Conservation (phyloP, 2,329 filamentous ascomycete species). For the Aspergillus caelatus region DNA sequence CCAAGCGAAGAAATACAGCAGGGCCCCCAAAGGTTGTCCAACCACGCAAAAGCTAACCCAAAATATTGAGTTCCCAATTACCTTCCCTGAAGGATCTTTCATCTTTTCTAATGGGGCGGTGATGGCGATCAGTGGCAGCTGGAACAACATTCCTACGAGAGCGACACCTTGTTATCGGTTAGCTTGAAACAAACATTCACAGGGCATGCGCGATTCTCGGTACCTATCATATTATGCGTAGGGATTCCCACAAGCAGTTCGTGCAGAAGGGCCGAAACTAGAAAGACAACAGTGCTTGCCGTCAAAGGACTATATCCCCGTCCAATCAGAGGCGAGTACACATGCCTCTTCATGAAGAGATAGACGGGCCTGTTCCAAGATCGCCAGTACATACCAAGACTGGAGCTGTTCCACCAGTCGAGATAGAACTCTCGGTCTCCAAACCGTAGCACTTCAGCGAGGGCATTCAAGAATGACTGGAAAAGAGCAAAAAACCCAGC, state of each 20-base stretch:
- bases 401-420: conserved; percentile 96
- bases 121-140: conserved; percentile 82
- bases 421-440: conserved; percentile 94
- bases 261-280: conserved; percentile 85
- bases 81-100: conserved; percentile 71
- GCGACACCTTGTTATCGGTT: conserved; percentile 68
- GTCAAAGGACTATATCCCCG: conserved; percentile 73
- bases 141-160: conserved; percentile 90
- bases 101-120: conserved; percentile 80
- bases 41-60: conserved; percentile 96
- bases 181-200: conserved; percentile 5
- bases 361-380: conserved; percentile 98
- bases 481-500: conserved; percentile 97
- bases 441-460: conserved; percentile 87
- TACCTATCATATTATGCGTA: conserved; percentile 89
- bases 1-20: conserved; percentile 98
- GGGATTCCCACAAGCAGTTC: conserved; percentile 92
- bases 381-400: conserved; percentile 86
- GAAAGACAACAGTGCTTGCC: conserved; percentile 81
- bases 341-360: conserved; percentile 92
- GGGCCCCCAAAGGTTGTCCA: conserved; percentile 86
- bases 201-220: conserved; percentile 1
- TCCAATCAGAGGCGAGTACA: conserved; percentile 85
- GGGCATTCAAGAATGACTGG: conserved; percentile 86
- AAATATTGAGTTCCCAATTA: conserved; percentile 91